Conservation (phyloP, 352 stramenopile species). For the Pythium sp. region DNA sequence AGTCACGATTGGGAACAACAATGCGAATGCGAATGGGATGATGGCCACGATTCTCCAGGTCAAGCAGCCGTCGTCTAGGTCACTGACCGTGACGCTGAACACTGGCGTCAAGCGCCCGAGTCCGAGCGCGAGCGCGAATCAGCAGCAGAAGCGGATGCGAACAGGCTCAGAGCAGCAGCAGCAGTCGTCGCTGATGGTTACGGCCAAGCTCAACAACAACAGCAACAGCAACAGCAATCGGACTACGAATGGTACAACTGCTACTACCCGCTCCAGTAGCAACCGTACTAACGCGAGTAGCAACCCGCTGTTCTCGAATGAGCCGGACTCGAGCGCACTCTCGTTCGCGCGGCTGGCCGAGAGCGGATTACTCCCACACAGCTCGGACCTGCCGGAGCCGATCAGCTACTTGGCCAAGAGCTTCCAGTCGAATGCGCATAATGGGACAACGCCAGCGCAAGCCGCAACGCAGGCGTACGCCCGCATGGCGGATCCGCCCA, state of each 20-base stretch:
- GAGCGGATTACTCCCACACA: slow-evolving; percentile 40
- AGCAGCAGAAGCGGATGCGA: slow-evolving; percentile 14
- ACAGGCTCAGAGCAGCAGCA: background rate
- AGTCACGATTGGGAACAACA: background rate
- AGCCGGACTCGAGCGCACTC: slow-evolving; percentile 31
- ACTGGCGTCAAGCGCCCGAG: slow-evolving; percentile 24
- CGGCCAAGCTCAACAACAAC: slow-evolving; percentile 7
- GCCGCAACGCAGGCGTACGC: background rate
- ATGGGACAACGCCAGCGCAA: background rate
- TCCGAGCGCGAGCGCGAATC: slow-evolving; percentile 3
- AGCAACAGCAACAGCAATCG: slow-evolving; percentile 4
- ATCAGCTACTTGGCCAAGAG: slow-evolving; percentile 56
- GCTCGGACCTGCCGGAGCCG: slow-evolving; percentile 57
- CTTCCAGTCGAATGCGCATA: background rate
- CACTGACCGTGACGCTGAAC: slow-evolving; percentile 54
- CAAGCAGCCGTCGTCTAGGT: background rate
- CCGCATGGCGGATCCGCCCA: slow-evolving; percentile 8
- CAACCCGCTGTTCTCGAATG: slow-evolving; percentile 65
- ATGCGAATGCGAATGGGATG: background rate
- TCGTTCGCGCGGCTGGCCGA: slow-evolving; percentile 41
- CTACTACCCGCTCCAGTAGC: background rate
- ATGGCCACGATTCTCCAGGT: slow-evolving; percentile 11
- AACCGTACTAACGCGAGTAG: background rate
- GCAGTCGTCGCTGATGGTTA: slow-evolving; percentile 2
- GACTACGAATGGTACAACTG: background rate